Percentiles rank a stretch among this genome's conserved stretches.
These are phyloP conservation scores for Phaeodactylum tricornutum DNA, from an alignment of 108 stramenopile genomes.

Conservation along the genomic window DNA sequence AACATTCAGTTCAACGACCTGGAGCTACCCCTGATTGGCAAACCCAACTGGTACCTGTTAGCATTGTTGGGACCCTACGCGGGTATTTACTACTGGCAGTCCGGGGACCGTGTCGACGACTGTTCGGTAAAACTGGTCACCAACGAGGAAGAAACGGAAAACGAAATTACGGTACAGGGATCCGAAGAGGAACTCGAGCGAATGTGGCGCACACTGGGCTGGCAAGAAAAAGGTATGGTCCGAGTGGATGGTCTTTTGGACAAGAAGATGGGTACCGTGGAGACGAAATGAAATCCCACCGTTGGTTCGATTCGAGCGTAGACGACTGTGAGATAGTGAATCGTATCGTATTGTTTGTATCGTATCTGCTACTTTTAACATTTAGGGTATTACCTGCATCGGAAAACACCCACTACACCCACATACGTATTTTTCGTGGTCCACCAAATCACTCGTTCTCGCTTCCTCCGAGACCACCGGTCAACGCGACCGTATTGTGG, in stretches of 20 bases:
- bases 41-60: conserved; percentile 79
- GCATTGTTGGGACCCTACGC: conserved; percentile 81
- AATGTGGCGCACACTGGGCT: conserved; percentile 83
- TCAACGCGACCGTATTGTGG: too few species aligned
- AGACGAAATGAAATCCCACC: too few species aligned
- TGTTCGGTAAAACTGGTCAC: conserved; percentile 61
- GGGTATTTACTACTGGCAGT: conserved; percentile 90
- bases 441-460: too few species aligned
- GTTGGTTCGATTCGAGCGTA: too few species aligned
- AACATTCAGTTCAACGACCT: conserved; percentile 78
- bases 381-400: too few species aligned
- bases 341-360: too few species aligned
- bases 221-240: conserved; percentile 92
- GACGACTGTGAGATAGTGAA: too few species aligned
- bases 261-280: too few species aligned
- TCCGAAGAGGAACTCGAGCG: conserved; percentile 92
- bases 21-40: conserved; percentile 56
- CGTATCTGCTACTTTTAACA: too few species aligned
- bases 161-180: conserved; percentile 69
- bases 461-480: too few species aligned
- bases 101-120: conserved; percentile 83
- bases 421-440: too few species aligned
- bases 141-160: conserved; percentile 81
- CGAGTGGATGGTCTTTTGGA: conserved; percentile 79
- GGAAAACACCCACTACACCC: too few species aligned